These are phyloP conservation scores for Nitzschia palea DNA, from an alignment of 108 stramenopile species.

Conservation along the genomic window DNA sequence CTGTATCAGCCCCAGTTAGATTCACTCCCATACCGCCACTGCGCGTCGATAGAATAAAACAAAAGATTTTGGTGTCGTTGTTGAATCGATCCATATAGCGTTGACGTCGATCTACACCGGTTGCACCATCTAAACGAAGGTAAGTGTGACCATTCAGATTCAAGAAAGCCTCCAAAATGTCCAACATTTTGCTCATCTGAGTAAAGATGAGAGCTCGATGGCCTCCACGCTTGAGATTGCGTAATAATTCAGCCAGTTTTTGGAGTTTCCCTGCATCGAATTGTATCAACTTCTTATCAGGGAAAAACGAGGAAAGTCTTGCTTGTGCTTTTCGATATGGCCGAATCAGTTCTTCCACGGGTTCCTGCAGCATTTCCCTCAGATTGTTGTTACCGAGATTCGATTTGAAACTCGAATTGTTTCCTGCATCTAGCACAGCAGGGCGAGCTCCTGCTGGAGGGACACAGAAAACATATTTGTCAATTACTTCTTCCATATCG, in stretches of 20 bases:
- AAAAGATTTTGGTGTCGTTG: constrained; percentile 80
- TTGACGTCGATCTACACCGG: constrained; percentile 89
- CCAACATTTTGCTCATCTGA: constrained; percentile 96
- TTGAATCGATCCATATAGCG: constrained; percentile 95
- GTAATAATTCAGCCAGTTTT: constrained; percentile 83
- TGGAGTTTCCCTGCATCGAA: constrained; percentile 98
- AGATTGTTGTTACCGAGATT: neutral
- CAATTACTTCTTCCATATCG: constrained; percentile 54
- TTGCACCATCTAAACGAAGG: constrained; percentile 87
- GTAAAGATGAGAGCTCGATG: constrained; percentile 95
- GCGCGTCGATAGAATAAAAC: constrained; percentile 95
- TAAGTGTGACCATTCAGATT: constrained; percentile 81
- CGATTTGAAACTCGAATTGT: neutral
- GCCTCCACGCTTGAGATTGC: constrained; percentile 79
- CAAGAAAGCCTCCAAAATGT: constrained; percentile 92
- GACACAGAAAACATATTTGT: constrained; percentile 82
- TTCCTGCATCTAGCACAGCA: constrained; percentile 23
- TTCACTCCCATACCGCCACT: constrained; percentile 95
- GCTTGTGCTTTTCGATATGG: constrained; percentile 50
- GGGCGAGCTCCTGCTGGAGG: constrained; percentile 62
- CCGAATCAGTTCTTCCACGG: constrained; percentile 47
- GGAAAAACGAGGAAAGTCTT: constrained; percentile 82
- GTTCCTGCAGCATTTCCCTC: constrained; percentile 35
- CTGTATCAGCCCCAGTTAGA: constrained; percentile 96
- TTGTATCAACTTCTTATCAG: constrained; percentile 93